Percentiles rank a stretch among this genome's conserved stretches.
These are phyloP conservation scores for Clohesyomyces aquaticus DNA, from an alignment of 495 filamentous ascomycete species.

Conservation along the genomic window DNA sequence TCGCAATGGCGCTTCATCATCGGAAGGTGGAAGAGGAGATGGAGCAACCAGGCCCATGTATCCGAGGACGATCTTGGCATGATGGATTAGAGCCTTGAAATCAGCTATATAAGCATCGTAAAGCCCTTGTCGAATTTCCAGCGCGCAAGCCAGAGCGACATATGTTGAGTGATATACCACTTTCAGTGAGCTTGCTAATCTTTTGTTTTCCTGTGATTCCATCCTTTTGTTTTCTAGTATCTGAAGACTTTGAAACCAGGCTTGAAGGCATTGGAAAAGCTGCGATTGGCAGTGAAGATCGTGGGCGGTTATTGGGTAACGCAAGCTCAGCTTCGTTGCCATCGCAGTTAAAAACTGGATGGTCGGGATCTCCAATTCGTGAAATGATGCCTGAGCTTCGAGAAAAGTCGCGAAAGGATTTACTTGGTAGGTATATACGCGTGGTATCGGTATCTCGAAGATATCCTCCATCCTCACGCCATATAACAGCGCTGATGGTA, in stretches of 20 bases:
- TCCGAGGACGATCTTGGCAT: slow-evolving; percentile 10
- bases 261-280: background rate
- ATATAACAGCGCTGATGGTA: background rate
- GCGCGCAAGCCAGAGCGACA: slow-evolving; percentile 2
- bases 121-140: background rate
- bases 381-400: background rate
- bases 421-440: background rate
- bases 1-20: background rate
- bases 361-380: background rate
- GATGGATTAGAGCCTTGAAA: slow-evolving; percentile 15
- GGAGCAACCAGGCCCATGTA: background rate
- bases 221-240: background rate
- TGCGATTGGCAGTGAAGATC: background rate
- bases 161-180: background rate
- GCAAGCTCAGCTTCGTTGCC: background rate
- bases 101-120: slow-evolving; percentile 9
- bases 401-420: background rate
- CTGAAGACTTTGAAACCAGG: background rate
- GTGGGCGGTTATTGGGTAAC: background rate
- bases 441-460: background rate
- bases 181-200: slow-evolving; percentile 5
- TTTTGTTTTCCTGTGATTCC: slow-evolving; percentile 1
- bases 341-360: background rate
- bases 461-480: background rate
- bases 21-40: background rate